A percentile compares a stretch with the other conserved stretches of the same genome.
Conservation (phyloP, 2,329 filamentous ascomycete species). For the Neurospora crassa region DNA sequence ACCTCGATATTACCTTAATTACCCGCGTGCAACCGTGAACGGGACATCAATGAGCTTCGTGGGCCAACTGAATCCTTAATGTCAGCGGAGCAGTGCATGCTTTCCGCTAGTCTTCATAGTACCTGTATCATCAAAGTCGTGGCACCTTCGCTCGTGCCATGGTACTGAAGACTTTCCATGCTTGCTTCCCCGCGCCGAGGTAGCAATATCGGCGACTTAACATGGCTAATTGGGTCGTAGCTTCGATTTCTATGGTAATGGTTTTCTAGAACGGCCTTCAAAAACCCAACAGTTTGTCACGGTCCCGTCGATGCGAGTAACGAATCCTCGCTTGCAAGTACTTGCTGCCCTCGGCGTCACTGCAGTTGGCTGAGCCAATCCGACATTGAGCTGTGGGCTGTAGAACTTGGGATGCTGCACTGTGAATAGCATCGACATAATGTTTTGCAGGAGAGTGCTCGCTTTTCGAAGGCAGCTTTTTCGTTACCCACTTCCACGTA, state of each 20-base stretch:
- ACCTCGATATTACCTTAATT: neutral
- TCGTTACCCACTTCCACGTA: neutral
- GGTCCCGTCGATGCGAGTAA: neutral
- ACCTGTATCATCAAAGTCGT: neutral
- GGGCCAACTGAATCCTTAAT: neutral
- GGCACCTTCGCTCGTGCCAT: neutral
- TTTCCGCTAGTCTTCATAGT: neutral
- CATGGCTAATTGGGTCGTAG: neutral
- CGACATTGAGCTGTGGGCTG: neutral
- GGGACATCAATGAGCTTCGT: neutral
- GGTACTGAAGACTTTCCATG: neutral
- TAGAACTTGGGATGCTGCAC: neutral
- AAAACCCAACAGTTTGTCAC: neutral
- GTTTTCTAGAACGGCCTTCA: neutral
- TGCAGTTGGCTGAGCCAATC: neutral
- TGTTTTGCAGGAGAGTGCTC: neutral
- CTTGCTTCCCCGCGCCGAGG: neutral
- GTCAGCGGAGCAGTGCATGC: neutral
- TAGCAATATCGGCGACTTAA: neutral
- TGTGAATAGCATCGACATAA: neutral
- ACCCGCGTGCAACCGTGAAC: neutral
- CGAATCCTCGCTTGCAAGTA: neutral
- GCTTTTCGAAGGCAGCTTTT: neutral
- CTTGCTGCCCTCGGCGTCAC: neutral
- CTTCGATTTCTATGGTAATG: neutral